Evolutionary conservation across 2,329 filamentous ascomycete genomes (phyloP), one percentile per base, ranked within the genome.

Genomic region (Metarhizium robertsii): DNA sequence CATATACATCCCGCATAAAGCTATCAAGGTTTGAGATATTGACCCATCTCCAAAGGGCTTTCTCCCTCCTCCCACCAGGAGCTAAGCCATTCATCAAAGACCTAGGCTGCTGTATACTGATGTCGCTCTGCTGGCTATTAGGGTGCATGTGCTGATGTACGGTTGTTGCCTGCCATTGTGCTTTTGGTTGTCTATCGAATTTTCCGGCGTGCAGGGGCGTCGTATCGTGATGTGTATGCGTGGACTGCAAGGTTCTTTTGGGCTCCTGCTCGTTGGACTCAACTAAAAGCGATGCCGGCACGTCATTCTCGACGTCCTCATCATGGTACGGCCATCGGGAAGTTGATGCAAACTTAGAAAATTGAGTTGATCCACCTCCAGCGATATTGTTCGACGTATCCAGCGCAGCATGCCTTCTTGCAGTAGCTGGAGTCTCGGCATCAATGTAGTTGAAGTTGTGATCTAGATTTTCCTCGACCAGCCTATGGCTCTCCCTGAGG

Each of bases 21-120:
- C 84, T 86, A 70, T 96, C 92, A 53, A 96, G 76, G 65, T 95
- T 94, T 42, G 88, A 84, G 56, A 94, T 89, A 65, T 96, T 96
- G 54, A 89, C 89, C 88, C 92, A 96, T 71, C 89, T 82, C 86
- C 90, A 96, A 75, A 95, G 83, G 3, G 92, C 91, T 69, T 86
- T 87, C 66, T 92, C 87, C 69, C 84, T 66, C 4, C 73, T 72
- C 53, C 67, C 71, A 10, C 69, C 71, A 1, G 67, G 59, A 20
- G 69, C 55, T 16, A 64, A 55, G 48, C 63, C 58, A 65, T 64
- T 57, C 62, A 62, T 42, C 43, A 69, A n/a, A 29, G 68, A 60
- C 60, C 67, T 61, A 53, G 65, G 62, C n/a, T 67, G 60, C 32
- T 61, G 45, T 8, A 53, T n/a, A 11, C 42, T 30, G 32, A 20